These are phyloP conservation scores for Aureobasidium pullulans DNA, from an alignment of 2,329 filamentous ascomycete genomes.

Conservation along the genomic window DNA sequence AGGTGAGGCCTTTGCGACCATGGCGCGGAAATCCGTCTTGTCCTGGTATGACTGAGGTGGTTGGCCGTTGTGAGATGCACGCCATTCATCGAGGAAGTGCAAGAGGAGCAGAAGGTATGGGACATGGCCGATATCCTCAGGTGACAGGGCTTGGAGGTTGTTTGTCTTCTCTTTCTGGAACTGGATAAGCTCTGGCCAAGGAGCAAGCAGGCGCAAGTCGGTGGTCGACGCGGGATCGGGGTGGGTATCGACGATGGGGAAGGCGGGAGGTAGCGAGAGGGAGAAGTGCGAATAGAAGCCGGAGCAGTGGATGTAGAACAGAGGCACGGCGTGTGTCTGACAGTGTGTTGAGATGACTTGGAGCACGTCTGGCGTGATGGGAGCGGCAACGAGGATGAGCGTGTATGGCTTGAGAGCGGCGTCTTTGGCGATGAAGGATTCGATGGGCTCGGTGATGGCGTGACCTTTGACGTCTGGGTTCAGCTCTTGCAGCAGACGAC, in stretches of 20 bases:
- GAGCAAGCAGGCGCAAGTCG: conserved; percentile 74
- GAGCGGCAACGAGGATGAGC: conserved; percentile 54
- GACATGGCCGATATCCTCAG: conserved; percentile 63
- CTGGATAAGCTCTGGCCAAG: conserved; percentile 72
- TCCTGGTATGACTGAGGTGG: conserved; percentile 71
- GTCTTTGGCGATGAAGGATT: conserved; percentile 36
- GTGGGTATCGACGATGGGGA: conserved; percentile 92
- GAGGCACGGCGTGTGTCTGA: conserved; percentile 56
- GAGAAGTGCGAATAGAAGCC: conserved; percentile 90
- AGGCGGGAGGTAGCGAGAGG: conserved; percentile 67
- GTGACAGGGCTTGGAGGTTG: conserved; percentile 28
- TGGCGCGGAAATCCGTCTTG: conserved; percentile 72
- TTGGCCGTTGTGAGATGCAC: conserved; percentile 57
- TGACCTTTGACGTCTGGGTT: conserved; percentile 86
- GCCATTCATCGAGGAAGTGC: conserved; percentile 78
- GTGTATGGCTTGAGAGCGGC: conserved; percentile 44
- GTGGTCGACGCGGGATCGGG: conserved; percentile 78
- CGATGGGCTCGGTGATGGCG: conserved; percentile 50
- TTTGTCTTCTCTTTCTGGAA: conserved; percentile 62
- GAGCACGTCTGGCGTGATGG: conserved; percentile 48
- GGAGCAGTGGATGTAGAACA: conserved; percentile 77
- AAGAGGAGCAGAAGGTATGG: conserved; percentile 80
- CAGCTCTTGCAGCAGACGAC: conserved; percentile 71
- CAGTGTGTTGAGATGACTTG: conserved; percentile 44
- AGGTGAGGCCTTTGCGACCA: conserved; percentile 71